Conservation (phyloP, 805 yeast species). For the Jamesozyma hellenica region DNA sequence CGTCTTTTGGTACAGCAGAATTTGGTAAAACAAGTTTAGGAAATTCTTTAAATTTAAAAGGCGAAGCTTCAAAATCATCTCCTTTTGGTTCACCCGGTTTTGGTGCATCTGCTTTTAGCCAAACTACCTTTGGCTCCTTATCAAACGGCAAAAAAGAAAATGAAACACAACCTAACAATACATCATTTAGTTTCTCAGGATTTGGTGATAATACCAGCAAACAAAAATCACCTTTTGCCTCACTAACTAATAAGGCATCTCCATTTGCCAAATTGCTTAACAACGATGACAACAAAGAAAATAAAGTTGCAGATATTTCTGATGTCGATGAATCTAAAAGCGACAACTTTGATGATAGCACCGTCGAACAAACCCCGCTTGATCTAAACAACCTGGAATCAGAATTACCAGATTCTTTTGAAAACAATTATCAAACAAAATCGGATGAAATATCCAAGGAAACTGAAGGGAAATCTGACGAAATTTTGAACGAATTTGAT, state of each 20-base stretch:
- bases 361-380: conserved; percentile 18
- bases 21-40: conserved; percentile 17
- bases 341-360: conserved; percentile 13
- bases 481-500: too few relatives aligned
- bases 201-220: background rate
- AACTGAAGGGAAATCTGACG: too few relatives aligned
- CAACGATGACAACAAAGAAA: conserved; percentile 1
- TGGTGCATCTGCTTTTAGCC: conserved; percentile 19
- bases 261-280: conserved; percentile 7
- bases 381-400: background rate
- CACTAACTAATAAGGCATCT: conserved; percentile 2
- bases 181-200: conserved; percentile 1
- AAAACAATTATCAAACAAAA: too few relatives aligned
- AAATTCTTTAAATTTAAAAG: background rate
- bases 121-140: background rate
- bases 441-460: too few relatives aligned
- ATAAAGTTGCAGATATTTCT: background rate
- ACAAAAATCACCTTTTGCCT: conserved; percentile 8
- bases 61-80: conserved; percentile 2
- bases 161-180: background rate
- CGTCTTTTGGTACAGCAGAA: conserved; percentile 20
- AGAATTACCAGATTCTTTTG: too few relatives aligned
- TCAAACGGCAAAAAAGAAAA: background rate
- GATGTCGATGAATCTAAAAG: background rate
- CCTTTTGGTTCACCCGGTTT: conserved; percentile 14